These are phyloP conservation scores for Rhexocercosporidium sp. DNA, from an alignment of 2,329 filamentous ascomycete species.

Conservation along the genomic window DNA sequence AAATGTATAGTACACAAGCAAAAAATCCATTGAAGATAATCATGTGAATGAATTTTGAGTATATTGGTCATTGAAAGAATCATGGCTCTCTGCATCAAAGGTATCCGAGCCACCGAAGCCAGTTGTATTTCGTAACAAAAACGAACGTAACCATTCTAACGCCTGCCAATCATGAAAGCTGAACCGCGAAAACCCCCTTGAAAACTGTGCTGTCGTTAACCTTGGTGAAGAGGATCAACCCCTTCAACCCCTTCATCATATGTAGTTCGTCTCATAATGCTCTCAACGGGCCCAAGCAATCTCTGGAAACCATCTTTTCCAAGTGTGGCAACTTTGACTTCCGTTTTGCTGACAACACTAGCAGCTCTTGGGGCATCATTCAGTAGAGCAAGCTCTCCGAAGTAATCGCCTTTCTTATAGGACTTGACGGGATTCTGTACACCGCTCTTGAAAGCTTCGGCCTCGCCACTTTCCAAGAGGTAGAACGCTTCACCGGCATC, in stretches of 20 bases:
- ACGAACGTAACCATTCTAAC: slow-evolving; percentile 41
- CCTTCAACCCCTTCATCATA: slow-evolving; percentile 67
- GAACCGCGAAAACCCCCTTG: slow-evolving; percentile 25
- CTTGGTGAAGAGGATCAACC: slow-evolving; percentile 66
- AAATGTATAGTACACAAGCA: not conserved
- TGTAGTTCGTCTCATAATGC: slow-evolving; percentile 82
- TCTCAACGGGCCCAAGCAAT: slow-evolving; percentile 88
- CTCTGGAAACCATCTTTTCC: slow-evolving; percentile 96
- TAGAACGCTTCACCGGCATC: slow-evolving; percentile 93
- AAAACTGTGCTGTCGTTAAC: slow-evolving; percentile 29
- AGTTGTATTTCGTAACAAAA: slow-evolving; percentile 35
- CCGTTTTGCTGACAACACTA: slow-evolving; percentile 80
- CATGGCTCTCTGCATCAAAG: slow-evolving; percentile 38
- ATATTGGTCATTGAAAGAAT: slow-evolving; percentile 27
- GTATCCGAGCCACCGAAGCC: slow-evolving; percentile 38
- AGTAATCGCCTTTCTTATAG: slow-evolving; percentile 94
- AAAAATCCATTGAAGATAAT: not conserved
- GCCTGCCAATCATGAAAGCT: slow-evolving; percentile 30
- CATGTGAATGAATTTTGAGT: not conserved
- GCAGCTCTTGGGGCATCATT: slow-evolving; percentile 94
- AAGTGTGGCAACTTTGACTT: slow-evolving; percentile 91
- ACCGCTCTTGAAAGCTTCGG: slow-evolving; percentile 84
- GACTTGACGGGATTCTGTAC: slow-evolving; percentile 72
- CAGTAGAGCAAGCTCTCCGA: slow-evolving; percentile 91
- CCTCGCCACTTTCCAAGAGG: slow-evolving; percentile 85